phyloP scores from a whole-genome alignment of 768 basidiomycete species.

The Naganishia antarctica region DNA sequence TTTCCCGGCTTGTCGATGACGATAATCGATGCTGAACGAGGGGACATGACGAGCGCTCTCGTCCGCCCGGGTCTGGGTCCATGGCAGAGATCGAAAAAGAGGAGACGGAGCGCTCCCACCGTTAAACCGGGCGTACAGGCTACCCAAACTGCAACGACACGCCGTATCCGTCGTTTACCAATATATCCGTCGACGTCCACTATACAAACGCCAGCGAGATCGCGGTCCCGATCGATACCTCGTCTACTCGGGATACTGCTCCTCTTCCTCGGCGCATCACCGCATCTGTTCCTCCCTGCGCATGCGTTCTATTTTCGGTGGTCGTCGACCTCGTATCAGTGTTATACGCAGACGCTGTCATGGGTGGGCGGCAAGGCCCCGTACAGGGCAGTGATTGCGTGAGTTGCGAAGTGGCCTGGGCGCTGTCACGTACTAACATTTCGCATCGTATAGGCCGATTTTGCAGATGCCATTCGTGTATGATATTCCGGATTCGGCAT shows the following conservation, averaged over 20 bases:
- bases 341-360: slow-evolving; percentile 22
- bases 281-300: background rate
- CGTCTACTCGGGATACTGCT: background rate
- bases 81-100: background rate
- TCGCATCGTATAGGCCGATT: slow-evolving; percentile 12
- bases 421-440: background rate
- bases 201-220: no score
- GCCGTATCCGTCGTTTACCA: no score
- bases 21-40: no score
- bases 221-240: background rate
- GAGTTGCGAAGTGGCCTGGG: no score
- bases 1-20: no score
- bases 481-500: slow-evolving; percentile 23
- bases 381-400: slow-evolving; percentile 27
- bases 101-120: background rate
- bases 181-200: no score
- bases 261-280: background rate
- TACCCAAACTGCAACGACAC: no score
- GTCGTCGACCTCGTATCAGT: slow-evolving; percentile 20
- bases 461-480: slow-evolving; percentile 30
- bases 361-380: slow-evolving; percentile 26
- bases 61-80: no score
- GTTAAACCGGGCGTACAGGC: no score
- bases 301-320: slow-evolving; percentile 23
- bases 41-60: no score